phyloP scores from a whole-genome alignment of 495 filamentous ascomycete genomes.

The Lepraria neglecta region DNA sequence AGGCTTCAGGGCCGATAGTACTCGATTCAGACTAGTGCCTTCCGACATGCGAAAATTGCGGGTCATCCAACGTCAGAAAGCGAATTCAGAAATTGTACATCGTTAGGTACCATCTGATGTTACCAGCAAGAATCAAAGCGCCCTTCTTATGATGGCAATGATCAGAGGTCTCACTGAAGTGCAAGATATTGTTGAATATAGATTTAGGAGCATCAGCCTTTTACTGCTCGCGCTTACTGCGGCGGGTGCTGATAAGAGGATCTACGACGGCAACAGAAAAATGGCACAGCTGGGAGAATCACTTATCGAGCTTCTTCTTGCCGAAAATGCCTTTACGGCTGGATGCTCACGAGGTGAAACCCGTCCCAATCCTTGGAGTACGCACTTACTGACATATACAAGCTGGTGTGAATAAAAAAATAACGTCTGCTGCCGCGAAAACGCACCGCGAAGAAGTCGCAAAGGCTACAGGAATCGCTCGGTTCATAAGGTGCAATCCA shows the following conservation, averaged over 20 bases:
- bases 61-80: neutral
- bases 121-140: neutral
- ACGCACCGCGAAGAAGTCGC: neutral
- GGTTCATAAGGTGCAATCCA: conserved; percentile 6
- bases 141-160: neutral
- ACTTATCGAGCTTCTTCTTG: conserved; percentile 3
- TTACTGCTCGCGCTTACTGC: conserved; percentile 1
- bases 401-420: neutral
- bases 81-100: too few relatives aligned
- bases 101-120: neutral
- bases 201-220: conserved; percentile 1
- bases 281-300: conserved; percentile 6
- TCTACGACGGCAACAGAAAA: conserved; percentile 4
- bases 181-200: neutral
- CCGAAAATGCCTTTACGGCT: neutral
- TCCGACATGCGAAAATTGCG: neutral
- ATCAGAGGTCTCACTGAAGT: neutral
- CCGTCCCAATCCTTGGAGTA: neutral
- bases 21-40: conserved; percentile 3
- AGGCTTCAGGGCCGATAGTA: neutral
- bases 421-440: neutral
- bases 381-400: neutral
- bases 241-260: neutral
- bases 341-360: conserved; percentile 2
- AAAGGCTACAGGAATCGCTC: conserved; percentile 2